A percentile compares a stretch with the other conserved stretches of the same genome.
Conservation (phyloP, 768 basidiomycete species). For the Boletus speciosus region DNA sequence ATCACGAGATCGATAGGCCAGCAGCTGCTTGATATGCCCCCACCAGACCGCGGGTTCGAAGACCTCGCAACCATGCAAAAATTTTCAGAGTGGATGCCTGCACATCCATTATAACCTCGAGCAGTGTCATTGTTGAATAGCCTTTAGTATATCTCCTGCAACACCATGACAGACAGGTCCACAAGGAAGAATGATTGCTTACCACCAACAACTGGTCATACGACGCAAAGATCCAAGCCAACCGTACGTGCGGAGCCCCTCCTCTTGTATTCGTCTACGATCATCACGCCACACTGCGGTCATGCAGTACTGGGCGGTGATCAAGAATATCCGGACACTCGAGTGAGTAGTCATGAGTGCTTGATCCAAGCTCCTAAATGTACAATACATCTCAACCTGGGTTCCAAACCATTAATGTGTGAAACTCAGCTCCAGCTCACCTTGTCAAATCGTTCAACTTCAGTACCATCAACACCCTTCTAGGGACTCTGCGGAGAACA, state of each 20-base stretch:
- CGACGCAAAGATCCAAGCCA: conserved; percentile 49
- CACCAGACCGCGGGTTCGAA: conserved; percentile 53
- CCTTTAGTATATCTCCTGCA: conserved; percentile 57
- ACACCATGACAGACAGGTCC: conserved; percentile 1
- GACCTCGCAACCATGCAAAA: conserved; percentile 62
- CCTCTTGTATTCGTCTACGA: conserved; percentile 44
- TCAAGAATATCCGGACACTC: conserved; percentile 83
- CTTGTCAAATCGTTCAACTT: conserved; percentile 85
- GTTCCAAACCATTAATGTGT: neutral
- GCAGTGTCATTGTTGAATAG: conserved; percentile 47
- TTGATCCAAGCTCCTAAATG: conserved; percentile 70
- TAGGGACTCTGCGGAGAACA: conserved; percentile 80
- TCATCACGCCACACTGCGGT: conserved; percentile 78
- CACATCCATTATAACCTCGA: conserved; percentile 64
- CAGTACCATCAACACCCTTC: conserved; percentile 78
- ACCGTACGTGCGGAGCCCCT: conserved; percentile 44
- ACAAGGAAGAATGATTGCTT: conserved; percentile 25
- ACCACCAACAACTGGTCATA: conserved; percentile 74
- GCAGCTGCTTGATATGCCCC: conserved; percentile 73
- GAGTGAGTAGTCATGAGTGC: conserved; percentile 87
- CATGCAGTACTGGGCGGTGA: conserved; percentile 86
- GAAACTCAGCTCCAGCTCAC: conserved; percentile 31
- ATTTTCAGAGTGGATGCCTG: conserved; percentile 53
- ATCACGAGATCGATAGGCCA: conserved; percentile 44
- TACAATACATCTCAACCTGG: neutral